Evolutionary conservation across 257 asterid species (phyloP), one percentile per base, ranked within the genome.

Genomic region (Fraxinus cuspidata): DNA sequence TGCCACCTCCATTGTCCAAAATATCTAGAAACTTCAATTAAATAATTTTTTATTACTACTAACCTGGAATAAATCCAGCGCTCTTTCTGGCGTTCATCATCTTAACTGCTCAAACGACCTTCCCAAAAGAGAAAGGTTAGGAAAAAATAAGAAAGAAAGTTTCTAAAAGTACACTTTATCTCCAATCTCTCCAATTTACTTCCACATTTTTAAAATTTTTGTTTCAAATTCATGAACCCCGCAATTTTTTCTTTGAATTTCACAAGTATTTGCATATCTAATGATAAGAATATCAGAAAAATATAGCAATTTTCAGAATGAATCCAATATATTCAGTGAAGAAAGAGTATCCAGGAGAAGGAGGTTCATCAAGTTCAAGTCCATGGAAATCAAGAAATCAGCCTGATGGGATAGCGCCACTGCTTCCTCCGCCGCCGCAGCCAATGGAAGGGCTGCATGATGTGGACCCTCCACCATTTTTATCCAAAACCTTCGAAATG

Each of bases 361-460:
- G 4, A 2, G 84, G 65, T 0, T 47, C 72, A 8, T 83, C 83
- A 1, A 73, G 75, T 10, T 83, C 83, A 1, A 73, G 76, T 12
- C 58, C 77, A 4, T 78, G 84, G 84, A 31, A 44, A 32, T 66
- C 79, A 7, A 15, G 73, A 1, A 58, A 37, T 15, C 66, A 4
- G 38, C 71, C 44, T 35, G 44, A 18, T 18, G 75, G 1, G 70
- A 69, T 13, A 42, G 72, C 5, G n/a, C 9, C 32, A 18, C 10
- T 35, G 13, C 66, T 81, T 21, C n/a, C 38, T 71, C 73, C 27
- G 58, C 76, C 75, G 71, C 96, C 98, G 63, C 87, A 77, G 89
- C 94, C 97, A 32, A 86, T 88, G 88, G 98, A 92, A n/a, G 98
- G 98, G 83, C 86, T 94, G 2, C 84, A 92, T 73, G 97, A 92